Percentiles rank a stretch among this genome's conserved stretches.
Evolutionary conservation across 208 protist genomes (phyloP).

Genomic region (Acanthamoeba divionensis): DNA sequence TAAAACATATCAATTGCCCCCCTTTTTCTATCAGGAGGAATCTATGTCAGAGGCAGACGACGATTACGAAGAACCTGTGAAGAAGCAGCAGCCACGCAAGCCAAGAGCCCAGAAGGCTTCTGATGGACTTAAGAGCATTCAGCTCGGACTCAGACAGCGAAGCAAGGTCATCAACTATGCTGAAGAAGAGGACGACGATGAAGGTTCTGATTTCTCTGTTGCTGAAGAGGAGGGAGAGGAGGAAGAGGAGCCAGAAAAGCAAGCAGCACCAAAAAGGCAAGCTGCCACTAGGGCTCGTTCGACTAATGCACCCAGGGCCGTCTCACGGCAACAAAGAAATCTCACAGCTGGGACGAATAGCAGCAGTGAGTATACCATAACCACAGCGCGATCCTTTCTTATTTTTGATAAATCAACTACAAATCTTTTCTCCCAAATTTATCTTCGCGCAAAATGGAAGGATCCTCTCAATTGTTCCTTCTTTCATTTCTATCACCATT

Average conservation of each 20-base stretch:
- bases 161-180: neutral
- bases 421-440: too few relatives aligned
- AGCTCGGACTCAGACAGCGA: neutral
- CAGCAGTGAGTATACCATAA: too few relatives aligned
- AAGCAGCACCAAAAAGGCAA: too few relatives aligned
- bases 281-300: neutral
- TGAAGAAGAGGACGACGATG: neutral
- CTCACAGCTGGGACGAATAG: too few relatives aligned
- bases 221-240: neutral
- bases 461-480: too few relatives aligned
- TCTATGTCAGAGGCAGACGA: neutral
- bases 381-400: too few relatives aligned
- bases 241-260: neutral
- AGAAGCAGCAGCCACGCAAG: neutral
- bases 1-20: too few relatives aligned
- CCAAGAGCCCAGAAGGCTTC: neutral
- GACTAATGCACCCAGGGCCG: neutral
- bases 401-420: too few relatives aligned
- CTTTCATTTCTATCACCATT: too few relatives aligned
- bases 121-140: neutral
- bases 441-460: too few relatives aligned
- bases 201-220: conserved; percentile 1
- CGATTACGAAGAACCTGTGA: conserved; percentile 12
- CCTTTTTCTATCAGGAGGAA: too few relatives aligned
- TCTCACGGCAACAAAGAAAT: neutral